Percentiles rank a stretch among this genome's conserved stretches.
Evolutionary conservation across 2,329 filamentous ascomycete species (phyloP).

Genomic region (Botrytis porri): DNA sequence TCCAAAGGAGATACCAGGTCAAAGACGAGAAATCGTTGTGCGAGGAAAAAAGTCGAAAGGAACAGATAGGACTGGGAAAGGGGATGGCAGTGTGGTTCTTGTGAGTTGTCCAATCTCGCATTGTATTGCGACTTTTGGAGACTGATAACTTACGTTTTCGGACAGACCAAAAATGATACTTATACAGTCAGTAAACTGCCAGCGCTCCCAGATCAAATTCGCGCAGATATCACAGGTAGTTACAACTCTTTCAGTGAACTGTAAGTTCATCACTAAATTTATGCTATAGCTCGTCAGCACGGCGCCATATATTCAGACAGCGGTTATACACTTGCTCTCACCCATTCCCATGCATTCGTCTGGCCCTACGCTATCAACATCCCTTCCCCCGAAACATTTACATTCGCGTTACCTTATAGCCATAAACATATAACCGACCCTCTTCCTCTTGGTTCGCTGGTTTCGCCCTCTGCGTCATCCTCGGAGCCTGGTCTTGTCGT

Average conservation of each 20-base stretch:
- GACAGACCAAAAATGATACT: slow-evolving; percentile 75
- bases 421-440: slow-evolving; percentile 65
- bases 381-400: slow-evolving; percentile 71
- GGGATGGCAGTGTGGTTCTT: slow-evolving; percentile 64
- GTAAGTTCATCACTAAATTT: slow-evolving; percentile 18
- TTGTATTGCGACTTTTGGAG: background rate
- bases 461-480: slow-evolving; percentile 74
- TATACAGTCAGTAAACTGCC: slow-evolving; percentile 85
- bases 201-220: slow-evolving; percentile 74
- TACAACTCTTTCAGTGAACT: slow-evolving; percentile 22
- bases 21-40: slow-evolving; percentile 51
- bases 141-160: slow-evolving; percentile 19
- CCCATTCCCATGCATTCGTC: slow-evolving; percentile 76
- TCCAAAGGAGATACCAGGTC: slow-evolving; percentile 30
- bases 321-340: slow-evolving; percentile 77
- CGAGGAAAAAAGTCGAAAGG: slow-evolving; percentile 61
- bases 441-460: slow-evolving; percentile 77
- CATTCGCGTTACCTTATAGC: slow-evolving; percentile 73
- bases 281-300: slow-evolving; percentile 55
- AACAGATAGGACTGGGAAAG: slow-evolving; percentile 65
- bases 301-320: slow-evolving; percentile 63
- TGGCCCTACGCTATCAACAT: slow-evolving; percentile 81
- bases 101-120: slow-evolving; percentile 44
- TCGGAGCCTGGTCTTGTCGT: slow-evolving; percentile 83
- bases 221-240: slow-evolving; percentile 63